These are phyloP conservation scores for Mycena leptocephala DNA, from an alignment of 768 basidiomycete genomes.

Conservation along the genomic window DNA sequence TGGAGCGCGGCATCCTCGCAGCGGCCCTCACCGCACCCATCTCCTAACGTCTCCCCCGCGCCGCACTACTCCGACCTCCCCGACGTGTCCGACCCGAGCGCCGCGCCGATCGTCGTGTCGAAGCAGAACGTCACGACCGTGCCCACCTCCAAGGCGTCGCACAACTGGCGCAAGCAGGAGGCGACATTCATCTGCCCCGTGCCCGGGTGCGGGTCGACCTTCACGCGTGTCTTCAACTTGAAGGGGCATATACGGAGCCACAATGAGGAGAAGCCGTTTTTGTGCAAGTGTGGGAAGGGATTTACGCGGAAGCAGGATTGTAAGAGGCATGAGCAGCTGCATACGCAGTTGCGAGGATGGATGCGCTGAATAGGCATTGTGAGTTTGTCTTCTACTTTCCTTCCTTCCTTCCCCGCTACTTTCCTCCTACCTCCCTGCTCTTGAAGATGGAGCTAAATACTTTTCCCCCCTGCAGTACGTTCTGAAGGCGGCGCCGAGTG, in stretches of 20 bases:
- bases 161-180: conserved; percentile 89
- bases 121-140: conserved; percentile 94
- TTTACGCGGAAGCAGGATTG: conserved; percentile 97
- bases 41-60: conserved; percentile 77
- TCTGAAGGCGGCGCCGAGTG: conserved; percentile 91
- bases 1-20: conserved; percentile 54
- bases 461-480: conserved; percentile 67
- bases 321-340: conserved; percentile 95
- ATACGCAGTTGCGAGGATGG: conserved; percentile 96
- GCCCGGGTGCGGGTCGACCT: conserved; percentile 88
- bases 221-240: conserved; percentile 94
- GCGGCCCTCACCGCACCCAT: conserved; percentile 77
- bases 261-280: conserved; percentile 86
- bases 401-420: conserved; percentile 42
- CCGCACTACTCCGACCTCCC: conserved; percentile 69
- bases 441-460: too few species aligned
- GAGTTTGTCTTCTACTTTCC: conserved; percentile 54
- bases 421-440: too few species aligned
- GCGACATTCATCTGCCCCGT: conserved; percentile 90
- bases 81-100: conserved; percentile 31
- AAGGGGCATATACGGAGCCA: conserved; percentile 96
- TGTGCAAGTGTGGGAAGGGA: conserved; percentile 94
- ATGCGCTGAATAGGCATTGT: conserved; percentile 95
- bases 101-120: conserved; percentile 47
- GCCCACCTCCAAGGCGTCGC: conserved; percentile 90